Evolutionary conservation across 495 filamentous ascomycete genomes (phyloP), one percentile per base, ranked within the genome.

Genomic region (Haplographium delicatum): DNA sequence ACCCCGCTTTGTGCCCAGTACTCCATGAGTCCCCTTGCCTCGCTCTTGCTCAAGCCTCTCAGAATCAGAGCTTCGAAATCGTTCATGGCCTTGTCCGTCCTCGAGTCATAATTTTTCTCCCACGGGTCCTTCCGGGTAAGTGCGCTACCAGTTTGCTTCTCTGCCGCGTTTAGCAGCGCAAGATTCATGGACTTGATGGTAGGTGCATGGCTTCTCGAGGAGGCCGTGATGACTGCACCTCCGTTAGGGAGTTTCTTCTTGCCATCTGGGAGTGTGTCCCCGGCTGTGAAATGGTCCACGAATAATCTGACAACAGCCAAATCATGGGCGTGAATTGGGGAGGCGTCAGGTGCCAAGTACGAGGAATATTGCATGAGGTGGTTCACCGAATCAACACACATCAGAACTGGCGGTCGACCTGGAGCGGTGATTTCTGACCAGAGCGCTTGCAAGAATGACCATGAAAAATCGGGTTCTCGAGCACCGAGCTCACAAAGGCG

Each of bases 1-100:
- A 96, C 70, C 15, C 93, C 93, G 65, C 89, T 95, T 20, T 73
- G 78, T 3, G 88, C 91, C 69, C 89, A 97, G 68, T 96, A 97
- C 73, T 96, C 93, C 80, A 97, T 80, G 56, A 93, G 71, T 1
- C 79, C 75, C 46, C 85, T 78, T 30, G 91, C 82, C 70, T 97
- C 91, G 19, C 71, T 67, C 62, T 81, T 88, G 47, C 71, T 85
- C 51, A 96, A 47, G 4, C 87, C 84, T 23, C 68, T 68, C 20
- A 95, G 58, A 10, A 69, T 67, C 38, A 81, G 15, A 1, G 80
- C 60, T 34, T 66, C 57, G 10, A 73, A 72, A 23, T 58, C 65
- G 54, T 78, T 68, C 33, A 91, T 67, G 19, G 76, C 74, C n/a
- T 78, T 67, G 25, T 72, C 71, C 18, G 88, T 81, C 20, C 88